Evolutionary conservation across 2,329 filamentous ascomycete species (phyloP), one percentile per base, ranked within the genome.

Genomic region (Onygenales sp.): DNA sequence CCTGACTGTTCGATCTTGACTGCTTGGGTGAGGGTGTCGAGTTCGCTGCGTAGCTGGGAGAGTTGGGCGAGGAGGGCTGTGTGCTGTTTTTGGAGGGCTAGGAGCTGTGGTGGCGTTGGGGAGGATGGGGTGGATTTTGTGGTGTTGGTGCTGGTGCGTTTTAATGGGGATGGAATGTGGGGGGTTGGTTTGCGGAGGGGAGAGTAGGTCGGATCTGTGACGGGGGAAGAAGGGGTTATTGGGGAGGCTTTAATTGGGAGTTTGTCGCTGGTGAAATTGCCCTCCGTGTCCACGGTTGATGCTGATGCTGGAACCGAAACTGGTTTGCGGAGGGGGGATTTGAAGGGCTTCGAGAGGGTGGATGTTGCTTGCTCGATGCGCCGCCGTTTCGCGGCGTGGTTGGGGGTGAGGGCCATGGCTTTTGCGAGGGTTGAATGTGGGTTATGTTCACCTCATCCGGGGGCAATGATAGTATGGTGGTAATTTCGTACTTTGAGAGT

Each of bases 271-370:
- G 31, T 33, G 31, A 17, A 21, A 32, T 49, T 37, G 6, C 21
- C 21, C 11, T 9, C 21, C 2, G 31, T 32, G 5, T 49, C 47
- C 40, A 34, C 17, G 14, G 47, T 14, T 31, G 34, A 14, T 11
- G 27, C n/a, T 37, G 40, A 40, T 44, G 49, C n/a, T 34, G 39
- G 39, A 42, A 42, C 31, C 36, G 33, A 47, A 17, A 48, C 42
- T 11, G 74, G 71, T 39, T 73, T 76, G 59, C 77, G 79, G 56
- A 86, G 77, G 11, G 85, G 86, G 45, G 86, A 88, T 59, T 84
- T 83, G 71, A 89, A 89, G 0, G 86, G 86, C 63, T 84, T 86
- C 57, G 78, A 77, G 47, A 88, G 77, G 6, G 78, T 78, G n/a
- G 74, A 75, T 21, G 76, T 70, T 40, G 80, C 77, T 44, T 77